A percentile compares a stretch with the other conserved stretches of the same genome.
Conservation (phyloP, 768 basidiomycete species). For the Hypholoma sublateritium region DNA sequence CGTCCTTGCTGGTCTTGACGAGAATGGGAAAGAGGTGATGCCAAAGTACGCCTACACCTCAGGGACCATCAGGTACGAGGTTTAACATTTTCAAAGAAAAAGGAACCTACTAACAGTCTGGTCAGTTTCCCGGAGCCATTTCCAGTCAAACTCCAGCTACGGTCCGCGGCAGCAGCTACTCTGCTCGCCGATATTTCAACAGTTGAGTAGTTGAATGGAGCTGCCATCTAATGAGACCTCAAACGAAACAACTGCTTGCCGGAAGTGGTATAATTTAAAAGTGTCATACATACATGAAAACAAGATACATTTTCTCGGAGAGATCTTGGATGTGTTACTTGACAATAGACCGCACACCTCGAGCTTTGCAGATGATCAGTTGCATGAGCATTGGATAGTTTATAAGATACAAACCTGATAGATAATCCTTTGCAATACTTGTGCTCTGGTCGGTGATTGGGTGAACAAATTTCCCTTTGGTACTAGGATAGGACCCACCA, state of each 20-base stretch:
- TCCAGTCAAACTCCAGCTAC: neutral
- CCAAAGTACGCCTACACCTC: conserved; percentile 17
- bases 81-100: neutral
- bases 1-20: conserved; percentile 27
- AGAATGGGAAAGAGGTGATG: conserved; percentile 22
- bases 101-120: neutral
- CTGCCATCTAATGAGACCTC: too few species aligned
- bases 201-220: neutral
- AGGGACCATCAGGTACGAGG: conserved; percentile 15
- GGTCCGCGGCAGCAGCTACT: neutral
- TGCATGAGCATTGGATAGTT: neutral
- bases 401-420: conserved; percentile 46
- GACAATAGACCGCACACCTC: conserved; percentile 38
- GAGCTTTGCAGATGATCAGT: conserved; percentile 21
- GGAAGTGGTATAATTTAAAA: neutral
- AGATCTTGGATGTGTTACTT: conserved; percentile 23
- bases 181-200: neutral
- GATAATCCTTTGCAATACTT: conserved; percentile 74
- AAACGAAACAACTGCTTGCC: too few species aligned
- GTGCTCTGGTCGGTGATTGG: conserved; percentile 43
- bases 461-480: neutral
- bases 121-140: neutral
- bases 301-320: neutral
- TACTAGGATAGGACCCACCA: conserved; percentile 41
- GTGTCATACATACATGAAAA: neutral